These are phyloP conservation scores for Castanopsis chinensis DNA, from an alignment of 306 rosid species.

Conservation along the genomic window DNA sequence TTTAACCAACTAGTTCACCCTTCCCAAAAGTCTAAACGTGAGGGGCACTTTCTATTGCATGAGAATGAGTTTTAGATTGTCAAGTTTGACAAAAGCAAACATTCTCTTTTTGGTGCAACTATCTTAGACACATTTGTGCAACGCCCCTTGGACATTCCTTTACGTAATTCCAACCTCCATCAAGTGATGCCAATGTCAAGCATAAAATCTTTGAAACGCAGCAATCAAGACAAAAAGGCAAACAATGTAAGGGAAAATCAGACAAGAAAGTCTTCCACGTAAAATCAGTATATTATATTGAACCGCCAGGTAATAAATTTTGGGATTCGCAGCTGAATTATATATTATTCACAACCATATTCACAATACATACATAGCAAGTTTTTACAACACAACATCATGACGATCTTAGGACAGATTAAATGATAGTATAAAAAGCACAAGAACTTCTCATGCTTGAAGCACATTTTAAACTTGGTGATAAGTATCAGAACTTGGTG, in stretches of 20 bases:
- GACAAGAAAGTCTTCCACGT: not conserved
- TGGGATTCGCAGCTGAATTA: slow-evolving; percentile 2
- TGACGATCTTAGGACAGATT: slow-evolving; percentile 8
- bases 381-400: slow-evolving; percentile 10
- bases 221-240: not conserved
- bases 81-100: not conserved
- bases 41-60: not conserved
- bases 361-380: slow-evolving; percentile 25
- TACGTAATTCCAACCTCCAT: not conserved
- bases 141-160: not conserved
- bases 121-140: not conserved
- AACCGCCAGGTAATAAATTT: slow-evolving; percentile 6
- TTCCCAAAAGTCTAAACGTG: not conserved
- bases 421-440: slow-evolving; percentile 28
- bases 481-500: slow-evolving; percentile 5
- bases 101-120: not conserved
- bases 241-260: not conserved
- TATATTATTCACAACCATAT: slow-evolving; percentile 24
- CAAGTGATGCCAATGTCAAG: not conserved
- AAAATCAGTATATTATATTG: slow-evolving; percentile 2
- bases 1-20: not conserved
- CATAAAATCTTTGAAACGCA: not conserved
- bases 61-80: not conserved
- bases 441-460: slow-evolving; percentile 27
- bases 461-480: slow-evolving; percentile 23